Evolutionary conservation across 345 rosid species (phyloP).

Genomic region (Anastatica hierochuntica): DNA sequence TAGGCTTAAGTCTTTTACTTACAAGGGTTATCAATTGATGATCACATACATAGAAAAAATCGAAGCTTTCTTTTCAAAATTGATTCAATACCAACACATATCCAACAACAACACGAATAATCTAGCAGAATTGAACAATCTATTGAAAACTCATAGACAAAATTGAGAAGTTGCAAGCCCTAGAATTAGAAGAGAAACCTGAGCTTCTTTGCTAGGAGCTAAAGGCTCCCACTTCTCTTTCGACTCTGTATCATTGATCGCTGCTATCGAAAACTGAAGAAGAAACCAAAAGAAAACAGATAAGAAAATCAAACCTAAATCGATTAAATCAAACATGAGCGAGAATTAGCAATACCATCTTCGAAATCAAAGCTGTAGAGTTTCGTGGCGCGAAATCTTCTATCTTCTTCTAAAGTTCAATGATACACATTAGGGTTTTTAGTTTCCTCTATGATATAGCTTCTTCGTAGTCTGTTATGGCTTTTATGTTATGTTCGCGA

Average conservation of each 20-base stretch:
- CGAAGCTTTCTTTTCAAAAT: neutral
- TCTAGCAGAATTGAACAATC: neutral
- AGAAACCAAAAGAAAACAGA: neutral
- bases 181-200: constrained; percentile 34
- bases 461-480: constrained; percentile 7
- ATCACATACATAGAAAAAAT: no score
- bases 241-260: constrained; percentile 89
- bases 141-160: neutral
- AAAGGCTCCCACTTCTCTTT: constrained; percentile 86
- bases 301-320: neutral
- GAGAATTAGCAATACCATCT: constrained; percentile 21
- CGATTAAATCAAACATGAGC: neutral
- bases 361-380: neutral
- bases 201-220: constrained; percentile 98
- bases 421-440: constrained; percentile 11
- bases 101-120: neutral
- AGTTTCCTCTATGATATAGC: neutral
- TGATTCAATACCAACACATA: neutral
- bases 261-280: constrained; percentile 79
- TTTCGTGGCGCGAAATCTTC: neutral
- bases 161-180: neutral
- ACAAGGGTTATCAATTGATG: no score
- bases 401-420: neutral
- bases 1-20: neutral
- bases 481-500: no score